Base-by-base conservation (phyloP, 129 eudicot species). In the Artemisia tridentata region DNA sequence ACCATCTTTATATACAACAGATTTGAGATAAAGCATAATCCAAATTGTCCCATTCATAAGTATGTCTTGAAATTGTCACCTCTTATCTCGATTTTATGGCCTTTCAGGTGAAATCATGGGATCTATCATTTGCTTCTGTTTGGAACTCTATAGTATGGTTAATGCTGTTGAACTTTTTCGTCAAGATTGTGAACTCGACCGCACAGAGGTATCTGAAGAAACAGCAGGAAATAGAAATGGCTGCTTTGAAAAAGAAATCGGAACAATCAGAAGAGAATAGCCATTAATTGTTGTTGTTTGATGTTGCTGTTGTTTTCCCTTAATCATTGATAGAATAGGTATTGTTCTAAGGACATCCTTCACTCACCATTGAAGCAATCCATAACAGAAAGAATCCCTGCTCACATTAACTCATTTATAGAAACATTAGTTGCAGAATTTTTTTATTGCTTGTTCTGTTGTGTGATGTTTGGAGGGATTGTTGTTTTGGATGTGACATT, bases 141-240 rank as follows among this genome's bases (percentile, higher is more conserved):
- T 95, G 99, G 99, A 95, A 95, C 60, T 73, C 93, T 1, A 83
- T 90, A 14, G 97, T 95, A 3, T 88, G 89, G 93, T 63, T 95
- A 10, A 87, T 90, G 95, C 82, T 95, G 55, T 41, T 88, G 77
- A 86, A 88, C 79, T 95, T 95, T 72, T 88, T 95, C 48, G 78
- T 84, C 7, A 82, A 88, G 93, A 95, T 95, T 53, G 95, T 95
- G 77, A 88, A 83, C 19, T 60, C 95, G 51, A 95, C 97, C 8
- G 96, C 99, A 55, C 96, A 90, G 74, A 71, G 85, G 65, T 83
- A 84, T 65, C 88, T 83, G 1, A 90, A 88, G 79, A 88, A 86
- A 57, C 87, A 88, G 87, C 97, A 90, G 25, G 99, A 95, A 14
- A 70, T 31, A 55, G 89, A 90, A 61, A 67, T 88, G 31, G 80